phyloP scores from a whole-genome alignment of 768 basidiomycete genomes.

The Russula ochroleuca region DNA sequence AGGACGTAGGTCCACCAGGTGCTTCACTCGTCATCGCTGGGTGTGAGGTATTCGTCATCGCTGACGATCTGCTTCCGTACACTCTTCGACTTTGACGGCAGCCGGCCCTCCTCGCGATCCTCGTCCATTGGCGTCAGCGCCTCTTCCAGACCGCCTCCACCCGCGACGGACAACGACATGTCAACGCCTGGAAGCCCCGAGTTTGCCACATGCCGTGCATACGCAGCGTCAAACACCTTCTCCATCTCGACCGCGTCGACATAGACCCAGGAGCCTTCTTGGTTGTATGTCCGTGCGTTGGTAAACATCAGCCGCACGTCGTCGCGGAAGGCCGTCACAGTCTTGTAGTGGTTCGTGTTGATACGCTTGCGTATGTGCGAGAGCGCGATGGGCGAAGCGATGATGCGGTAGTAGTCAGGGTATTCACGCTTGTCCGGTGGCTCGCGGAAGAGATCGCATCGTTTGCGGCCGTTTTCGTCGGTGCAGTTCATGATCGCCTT shows the following conservation, averaged over 20 bases:
- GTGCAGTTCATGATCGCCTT: slow-evolving; percentile 69
- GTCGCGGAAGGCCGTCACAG: slow-evolving; percentile 60
- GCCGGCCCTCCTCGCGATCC: slow-evolving; percentile 58
- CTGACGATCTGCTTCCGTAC: slow-evolving; percentile 72
- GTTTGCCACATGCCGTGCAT: slow-evolving; percentile 57
- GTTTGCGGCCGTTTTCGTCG: slow-evolving; percentile 69
- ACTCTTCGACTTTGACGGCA: slow-evolving; percentile 52
- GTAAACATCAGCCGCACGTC: slow-evolving; percentile 91
- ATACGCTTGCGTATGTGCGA: slow-evolving; percentile 79
- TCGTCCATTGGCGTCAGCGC: slow-evolving; percentile 73
- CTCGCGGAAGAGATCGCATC: slow-evolving; percentile 84
- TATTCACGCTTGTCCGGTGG: slow-evolving; percentile 84
- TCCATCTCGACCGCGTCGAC: slow-evolving; percentile 93
- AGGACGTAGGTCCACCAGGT: neutral
- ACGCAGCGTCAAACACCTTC: slow-evolving; percentile 73
- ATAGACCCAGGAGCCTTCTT: slow-evolving; percentile 94
- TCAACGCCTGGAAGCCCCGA: slow-evolving; percentile 75
- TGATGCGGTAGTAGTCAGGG: slow-evolving; percentile 89
- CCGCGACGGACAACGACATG: slow-evolving; percentile 39
- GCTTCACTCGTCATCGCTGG: slow-evolving; percentile 53
- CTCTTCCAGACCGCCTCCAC: slow-evolving; percentile 55
- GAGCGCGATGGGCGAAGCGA: slow-evolving; percentile 82
- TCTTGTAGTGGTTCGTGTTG: slow-evolving; percentile 65
- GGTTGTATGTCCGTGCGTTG: slow-evolving; percentile 91
- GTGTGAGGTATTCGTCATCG: slow-evolving; percentile 61